phyloP scores from a whole-genome alignment of 2,329 filamentous ascomycete species.

The Penicillium sp. region DNA sequence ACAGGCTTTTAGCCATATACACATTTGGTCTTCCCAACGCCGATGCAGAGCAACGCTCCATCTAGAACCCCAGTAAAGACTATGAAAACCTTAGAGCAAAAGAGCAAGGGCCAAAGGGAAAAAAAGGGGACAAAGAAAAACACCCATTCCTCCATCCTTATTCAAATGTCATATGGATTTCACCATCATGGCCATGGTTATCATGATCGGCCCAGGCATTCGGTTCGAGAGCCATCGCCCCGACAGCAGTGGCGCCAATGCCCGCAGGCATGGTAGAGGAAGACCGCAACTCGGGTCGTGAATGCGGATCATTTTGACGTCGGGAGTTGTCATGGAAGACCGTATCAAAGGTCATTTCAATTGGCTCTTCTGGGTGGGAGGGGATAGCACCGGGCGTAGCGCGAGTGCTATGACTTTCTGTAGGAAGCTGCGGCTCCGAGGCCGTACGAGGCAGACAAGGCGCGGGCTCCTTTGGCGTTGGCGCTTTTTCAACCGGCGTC shows the following conservation, averaged over 20 bases:
- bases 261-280: slow-evolving; percentile 35
- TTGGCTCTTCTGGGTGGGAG: slow-evolving; percentile 31
- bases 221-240: slow-evolving; percentile 40
- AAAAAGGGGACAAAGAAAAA: neutral
- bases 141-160: slow-evolving; percentile 39
- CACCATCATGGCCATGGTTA: slow-evolving; percentile 64
- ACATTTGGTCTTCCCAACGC: neutral
- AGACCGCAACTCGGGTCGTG: slow-evolving; percentile 33
- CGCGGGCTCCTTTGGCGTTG: slow-evolving; percentile 41
- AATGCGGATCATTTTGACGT: slow-evolving; percentile 14
- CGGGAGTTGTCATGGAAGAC: slow-evolving; percentile 52
- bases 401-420: slow-evolving; percentile 9
- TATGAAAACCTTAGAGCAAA: slow-evolving; percentile 3
- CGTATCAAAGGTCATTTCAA: slow-evolving; percentile 74
- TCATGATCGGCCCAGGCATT: slow-evolving; percentile 75
- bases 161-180: slow-evolving; percentile 82
- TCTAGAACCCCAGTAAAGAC: slow-evolving; percentile 7
- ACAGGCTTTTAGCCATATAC: slow-evolving; percentile 4
- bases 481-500: slow-evolving; percentile 35
- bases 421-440: slow-evolving; percentile 20
- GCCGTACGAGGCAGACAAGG: slow-evolving; percentile 21
- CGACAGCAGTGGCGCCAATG: slow-evolving; percentile 27
- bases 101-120: neutral
- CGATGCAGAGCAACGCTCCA: slow-evolving; percentile 4
- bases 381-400: slow-evolving; percentile 14